These are phyloP conservation scores for Stylosanthes scabra DNA, from an alignment of 331 rosid genomes.

Conservation along the genomic window DNA sequence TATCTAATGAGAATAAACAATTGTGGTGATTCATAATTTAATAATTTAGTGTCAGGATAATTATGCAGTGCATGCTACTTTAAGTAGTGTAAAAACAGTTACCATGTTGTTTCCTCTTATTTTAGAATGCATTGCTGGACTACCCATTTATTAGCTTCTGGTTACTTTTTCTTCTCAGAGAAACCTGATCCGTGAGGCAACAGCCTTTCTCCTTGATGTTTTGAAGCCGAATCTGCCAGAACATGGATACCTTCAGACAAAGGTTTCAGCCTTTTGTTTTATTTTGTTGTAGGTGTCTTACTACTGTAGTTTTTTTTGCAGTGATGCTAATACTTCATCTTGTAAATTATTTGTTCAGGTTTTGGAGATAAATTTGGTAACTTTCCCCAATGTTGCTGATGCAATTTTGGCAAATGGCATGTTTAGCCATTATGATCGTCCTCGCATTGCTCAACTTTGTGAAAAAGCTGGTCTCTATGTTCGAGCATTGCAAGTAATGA, in stretches of 20 bases:
- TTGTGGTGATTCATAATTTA: constrained; percentile 14
- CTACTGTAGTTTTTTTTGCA: constrained; percentile 20
- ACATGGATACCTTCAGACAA: constrained; percentile 91
- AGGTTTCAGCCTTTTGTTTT: constrained; percentile 54
- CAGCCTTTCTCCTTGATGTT: constrained; percentile 94
- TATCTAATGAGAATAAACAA: constrained; percentile 28
- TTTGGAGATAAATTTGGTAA: constrained; percentile 94
- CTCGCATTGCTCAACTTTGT: constrained; percentile 95
- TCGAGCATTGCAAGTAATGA: constrained; percentile 92
- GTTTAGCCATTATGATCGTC: constrained; percentile 99
- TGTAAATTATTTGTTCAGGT: constrained; percentile 59
- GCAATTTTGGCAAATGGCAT: constrained; percentile 99
- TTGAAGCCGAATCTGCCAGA: constrained; percentile 98
- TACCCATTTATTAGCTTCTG: constrained; percentile 24
- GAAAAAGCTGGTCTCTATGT: constrained; percentile 97
- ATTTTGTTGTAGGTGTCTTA: constrained; percentile 14
- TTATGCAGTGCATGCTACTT: not conserved
- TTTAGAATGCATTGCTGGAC: constrained; percentile 26
- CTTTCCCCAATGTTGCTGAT: constrained; percentile 98
- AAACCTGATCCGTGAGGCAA: constrained; percentile 98
- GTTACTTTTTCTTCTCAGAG: constrained; percentile 58
- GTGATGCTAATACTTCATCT: constrained; percentile 34
- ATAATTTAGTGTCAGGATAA: constrained; percentile 17
- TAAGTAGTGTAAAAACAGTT: constrained; percentile 7
- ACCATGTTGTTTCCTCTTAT: not conserved